phyloP scores from a whole-genome alignment of 139 green algal genomes.

The Astrephomene gubernaculifera region DNA sequence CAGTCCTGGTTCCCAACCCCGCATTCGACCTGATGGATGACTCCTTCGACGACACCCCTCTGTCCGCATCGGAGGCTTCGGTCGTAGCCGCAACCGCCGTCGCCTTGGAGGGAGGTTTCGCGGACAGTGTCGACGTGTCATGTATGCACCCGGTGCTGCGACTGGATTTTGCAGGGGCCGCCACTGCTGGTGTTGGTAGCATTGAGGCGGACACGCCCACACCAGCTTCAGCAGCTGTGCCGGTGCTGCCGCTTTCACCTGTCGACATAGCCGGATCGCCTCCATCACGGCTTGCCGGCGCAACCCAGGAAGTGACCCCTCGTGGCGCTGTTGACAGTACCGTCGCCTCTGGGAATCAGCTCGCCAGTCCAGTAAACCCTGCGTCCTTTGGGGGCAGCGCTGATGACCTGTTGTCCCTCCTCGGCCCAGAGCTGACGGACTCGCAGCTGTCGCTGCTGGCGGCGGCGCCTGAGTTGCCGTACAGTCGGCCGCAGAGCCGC shows the following conservation, averaged over 20 bases:
- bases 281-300: neutral
- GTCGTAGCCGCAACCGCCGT: neutral
- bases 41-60: neutral
- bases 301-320: neutral
- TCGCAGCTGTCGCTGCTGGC: constrained; percentile 18
- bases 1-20: constrained; percentile 37
- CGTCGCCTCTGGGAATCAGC: neutral
- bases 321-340: too few relatives aligned
- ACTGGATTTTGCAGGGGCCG: neutral
- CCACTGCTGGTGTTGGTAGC: too few relatives aligned
- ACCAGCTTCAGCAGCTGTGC: neutral
- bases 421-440: neutral
- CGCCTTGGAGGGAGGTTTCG: neutral
- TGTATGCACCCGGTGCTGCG: neutral
- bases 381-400: neutral
- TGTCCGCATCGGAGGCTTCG: neutral
- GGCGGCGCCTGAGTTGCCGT: constrained; percentile 23
- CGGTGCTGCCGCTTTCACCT: constrained; percentile 7
- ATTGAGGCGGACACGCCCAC: neutral
- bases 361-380: neutral
- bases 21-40: neutral
- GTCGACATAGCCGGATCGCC: neutral
- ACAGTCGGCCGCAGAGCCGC: constrained; percentile 2
- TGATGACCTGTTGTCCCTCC: neutral
- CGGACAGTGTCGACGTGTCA: neutral